phyloP scores from a whole-genome alignment of 495 filamentous ascomycete species.

The Penicillium coffeae region DNA sequence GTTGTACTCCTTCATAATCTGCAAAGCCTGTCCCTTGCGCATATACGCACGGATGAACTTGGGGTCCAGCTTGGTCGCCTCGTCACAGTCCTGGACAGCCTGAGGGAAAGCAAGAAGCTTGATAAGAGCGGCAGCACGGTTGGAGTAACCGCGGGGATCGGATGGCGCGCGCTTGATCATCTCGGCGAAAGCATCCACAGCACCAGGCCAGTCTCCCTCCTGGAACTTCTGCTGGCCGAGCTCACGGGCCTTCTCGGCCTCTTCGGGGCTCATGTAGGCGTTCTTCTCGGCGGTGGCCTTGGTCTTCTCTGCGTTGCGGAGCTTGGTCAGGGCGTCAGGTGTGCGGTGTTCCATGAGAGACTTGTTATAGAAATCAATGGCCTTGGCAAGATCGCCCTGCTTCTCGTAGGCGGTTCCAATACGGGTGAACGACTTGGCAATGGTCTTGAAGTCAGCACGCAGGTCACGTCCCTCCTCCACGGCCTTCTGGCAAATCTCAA shows the following conservation, averaged over 20 bases:
- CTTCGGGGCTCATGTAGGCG: constrained; percentile 81
- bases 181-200: constrained; percentile 92
- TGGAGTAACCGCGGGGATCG: constrained; percentile 92
- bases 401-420: constrained; percentile 92
- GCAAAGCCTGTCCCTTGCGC: constrained; percentile 87
- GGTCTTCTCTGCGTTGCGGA: constrained; percentile 87
- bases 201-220: constrained; percentile 91
- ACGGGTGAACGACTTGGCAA: constrained; percentile 92
- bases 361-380: constrained; percentile 88
- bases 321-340: constrained; percentile 86
- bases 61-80: constrained; percentile 82
- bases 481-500: constrained; percentile 82
- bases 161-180: constrained; percentile 95
- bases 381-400: constrained; percentile 69
- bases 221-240: constrained; percentile 96
- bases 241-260: constrained; percentile 94
- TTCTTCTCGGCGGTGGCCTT: constrained; percentile 73
- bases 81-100: constrained; percentile 88
- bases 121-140: constrained; percentile 93
- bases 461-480: constrained; percentile 82
- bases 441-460: constrained; percentile 91
- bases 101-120: constrained; percentile 94
- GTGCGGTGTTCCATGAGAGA: constrained; percentile 96
- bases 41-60: constrained; percentile 95
- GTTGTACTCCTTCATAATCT: constrained; percentile 96